These are phyloP conservation scores for Podospora anserina DNA, from an alignment of 495 filamentous ascomycete genomes.

Conservation along the genomic window DNA sequence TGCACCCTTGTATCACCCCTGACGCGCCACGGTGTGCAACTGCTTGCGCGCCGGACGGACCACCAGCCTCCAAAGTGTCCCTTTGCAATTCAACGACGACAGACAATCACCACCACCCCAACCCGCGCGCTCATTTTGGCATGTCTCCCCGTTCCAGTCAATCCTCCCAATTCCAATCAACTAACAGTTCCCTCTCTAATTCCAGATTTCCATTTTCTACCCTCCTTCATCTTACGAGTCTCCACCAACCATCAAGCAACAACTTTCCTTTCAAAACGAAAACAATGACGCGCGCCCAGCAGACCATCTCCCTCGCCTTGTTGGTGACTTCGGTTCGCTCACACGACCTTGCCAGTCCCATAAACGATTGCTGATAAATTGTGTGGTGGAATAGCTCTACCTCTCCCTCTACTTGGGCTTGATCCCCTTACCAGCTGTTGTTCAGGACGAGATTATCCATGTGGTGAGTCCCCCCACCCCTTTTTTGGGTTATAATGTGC, in stretches of 20 bases:
- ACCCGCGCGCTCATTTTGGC: not conserved
- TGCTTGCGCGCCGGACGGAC: not conserved
- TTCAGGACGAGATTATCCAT: slow-evolving; percentile 69
- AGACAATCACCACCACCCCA: not conserved
- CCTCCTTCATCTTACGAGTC: no score
- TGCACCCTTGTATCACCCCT: not conserved
- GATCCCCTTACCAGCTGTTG: slow-evolving; percentile 72
- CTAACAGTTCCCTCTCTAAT: no score
- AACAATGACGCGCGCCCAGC: slow-evolving; percentile 88
- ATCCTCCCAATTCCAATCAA: no score
- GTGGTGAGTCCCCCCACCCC: slow-evolving; percentile 50
- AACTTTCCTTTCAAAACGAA: not conserved
- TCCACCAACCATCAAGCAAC: no score
- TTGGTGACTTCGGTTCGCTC: slow-evolving; percentile 74
- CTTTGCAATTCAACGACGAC: not conserved
- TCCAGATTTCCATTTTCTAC: no score
- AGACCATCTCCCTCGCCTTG: slow-evolving; percentile 81
- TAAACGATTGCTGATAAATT: no score
- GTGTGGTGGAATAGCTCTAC: slow-evolving; percentile 62
- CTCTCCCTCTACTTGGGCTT: slow-evolving; percentile 80
- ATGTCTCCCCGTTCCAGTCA: not conserved
- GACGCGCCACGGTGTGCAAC: not conserved
- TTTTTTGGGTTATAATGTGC: not conserved
- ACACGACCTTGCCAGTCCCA: not conserved
- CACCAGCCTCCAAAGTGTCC: not conserved